Conservation (phyloP, 352 stramenopile species). For the Pythium sp. region DNA sequence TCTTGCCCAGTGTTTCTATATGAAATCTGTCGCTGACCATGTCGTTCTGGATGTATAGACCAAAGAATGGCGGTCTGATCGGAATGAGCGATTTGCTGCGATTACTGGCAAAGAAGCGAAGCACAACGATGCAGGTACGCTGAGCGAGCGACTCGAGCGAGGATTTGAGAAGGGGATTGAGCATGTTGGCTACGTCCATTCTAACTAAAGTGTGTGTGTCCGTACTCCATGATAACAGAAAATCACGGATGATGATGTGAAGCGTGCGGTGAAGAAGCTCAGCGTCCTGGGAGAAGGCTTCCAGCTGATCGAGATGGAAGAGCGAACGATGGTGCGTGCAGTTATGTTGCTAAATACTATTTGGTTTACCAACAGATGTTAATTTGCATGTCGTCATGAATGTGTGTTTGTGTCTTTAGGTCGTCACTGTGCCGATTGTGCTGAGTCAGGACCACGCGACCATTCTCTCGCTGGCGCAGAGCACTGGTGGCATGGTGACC, state of each 20-base stretch:
- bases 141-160: not conserved
- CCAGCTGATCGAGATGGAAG: conserved; percentile 91
- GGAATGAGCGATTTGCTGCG: conserved; percentile 78
- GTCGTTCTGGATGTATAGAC: conserved; percentile 24
- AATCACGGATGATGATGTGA: conserved; percentile 92
- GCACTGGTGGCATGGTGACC: conserved; percentile 87
- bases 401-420: conserved; percentile 28
- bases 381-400: not conserved
- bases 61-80: conserved; percentile 83
- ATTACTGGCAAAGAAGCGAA: conserved; percentile 67
- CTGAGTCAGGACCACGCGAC: conserved; percentile 94
- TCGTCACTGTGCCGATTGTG: conserved; percentile 95
- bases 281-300: conserved; percentile 93
- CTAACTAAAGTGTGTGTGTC: not conserved
- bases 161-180: not conserved
- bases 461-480: conserved; percentile 89
- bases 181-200: not conserved
- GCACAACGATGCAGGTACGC: conserved; percentile 52
- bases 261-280: conserved; percentile 94
- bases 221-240: conserved; percentile 29
- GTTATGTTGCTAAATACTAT: not conserved
- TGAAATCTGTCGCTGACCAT: not conserved
- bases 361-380: not conserved
- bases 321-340: conserved; percentile 80
- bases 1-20: not conserved